phyloP scores from a whole-genome alignment of 1,139 yeast genomes.

The Zygosaccharomyces pseudobailii region DNA sequence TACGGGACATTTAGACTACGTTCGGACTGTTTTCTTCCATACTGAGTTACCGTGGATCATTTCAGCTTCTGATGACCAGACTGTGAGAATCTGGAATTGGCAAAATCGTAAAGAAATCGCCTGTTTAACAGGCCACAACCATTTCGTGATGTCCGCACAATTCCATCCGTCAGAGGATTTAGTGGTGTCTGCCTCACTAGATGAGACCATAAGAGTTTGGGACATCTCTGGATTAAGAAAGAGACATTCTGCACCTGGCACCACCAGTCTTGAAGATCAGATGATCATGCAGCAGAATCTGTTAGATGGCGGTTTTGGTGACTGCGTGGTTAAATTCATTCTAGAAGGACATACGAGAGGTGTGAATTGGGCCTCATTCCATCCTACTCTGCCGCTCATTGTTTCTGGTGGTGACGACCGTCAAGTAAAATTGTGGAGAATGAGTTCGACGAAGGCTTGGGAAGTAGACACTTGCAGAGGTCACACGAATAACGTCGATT shows the following conservation, averaged over 20 bases:
- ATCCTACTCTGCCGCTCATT: constrained; percentile 91
- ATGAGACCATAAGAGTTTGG: constrained; percentile 99
- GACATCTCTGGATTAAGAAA: constrained; percentile 93
- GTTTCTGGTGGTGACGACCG: constrained; percentile 97
- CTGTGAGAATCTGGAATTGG: constrained; percentile 99
- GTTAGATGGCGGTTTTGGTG: constrained; percentile 92
- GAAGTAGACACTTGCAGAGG: constrained; percentile 98
- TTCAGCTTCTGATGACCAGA: constrained; percentile 96
- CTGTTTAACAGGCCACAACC: constrained; percentile 95
- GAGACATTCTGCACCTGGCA: constrained; percentile 82
- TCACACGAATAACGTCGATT: constrained; percentile 86
- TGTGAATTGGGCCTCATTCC: constrained; percentile 98
- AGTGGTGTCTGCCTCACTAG: constrained; percentile 91
- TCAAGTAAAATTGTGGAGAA: constrained; percentile 92
- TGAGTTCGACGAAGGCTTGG: constrained; percentile 98
- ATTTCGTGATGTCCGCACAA: constrained; percentile 96
- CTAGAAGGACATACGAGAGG: constrained; percentile 98
- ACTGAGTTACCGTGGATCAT: constrained; percentile 96
- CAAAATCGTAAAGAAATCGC: constrained; percentile 97
- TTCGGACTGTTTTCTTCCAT: constrained; percentile 92
- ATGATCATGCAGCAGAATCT: constrained; percentile 61
- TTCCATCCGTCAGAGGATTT: constrained; percentile 95
- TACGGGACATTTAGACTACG: constrained; percentile 91
- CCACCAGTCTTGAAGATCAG: constrained; percentile 61
- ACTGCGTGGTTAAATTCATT: constrained; percentile 91